Evolutionary conservation across 78 protist genomes (phyloP).

Genomic region (Acrasis kona): DNA sequence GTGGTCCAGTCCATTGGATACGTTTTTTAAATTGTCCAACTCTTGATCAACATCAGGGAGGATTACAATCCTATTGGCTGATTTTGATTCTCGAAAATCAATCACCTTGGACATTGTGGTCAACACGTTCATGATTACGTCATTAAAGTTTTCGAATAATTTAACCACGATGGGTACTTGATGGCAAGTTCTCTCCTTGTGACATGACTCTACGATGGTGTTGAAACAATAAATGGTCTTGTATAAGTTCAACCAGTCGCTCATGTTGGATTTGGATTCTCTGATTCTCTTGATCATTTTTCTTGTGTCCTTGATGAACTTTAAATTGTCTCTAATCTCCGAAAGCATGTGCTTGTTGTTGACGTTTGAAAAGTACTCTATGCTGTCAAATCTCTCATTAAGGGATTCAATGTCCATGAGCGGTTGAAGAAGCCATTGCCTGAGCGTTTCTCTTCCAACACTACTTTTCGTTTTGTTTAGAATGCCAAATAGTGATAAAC

Average conservation of each 20-base stretch:
- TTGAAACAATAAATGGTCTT: background rate
- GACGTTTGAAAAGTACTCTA: background rate
- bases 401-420: background rate
- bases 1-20: background rate
- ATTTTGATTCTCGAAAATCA: conserved; percentile 6
- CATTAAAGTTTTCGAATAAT: background rate
- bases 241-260: conserved; percentile 1
- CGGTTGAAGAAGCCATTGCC: conserved; percentile 5
- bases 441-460: background rate
- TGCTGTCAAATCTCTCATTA: background rate
- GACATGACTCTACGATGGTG: conserved; percentile 8
- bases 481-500: conserved; percentile 7
- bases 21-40: conserved; percentile 13
- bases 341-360: background rate
- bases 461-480: conserved; percentile 3
- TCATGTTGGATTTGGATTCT: background rate
- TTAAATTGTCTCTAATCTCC: background rate
- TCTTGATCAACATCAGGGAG: conserved; percentile 1
- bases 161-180: background rate
- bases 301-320: conserved; percentile 1
- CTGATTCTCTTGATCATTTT: background rate
- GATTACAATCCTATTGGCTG: background rate
- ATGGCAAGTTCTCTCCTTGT: background rate
- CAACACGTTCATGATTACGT: background rate
- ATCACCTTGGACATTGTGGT: background rate